Percentiles rank a stretch among this genome's conserved stretches.
These are phyloP conservation scores for Plenodomus biglobosus DNA, from an alignment of 2,329 filamentous ascomycete genomes.

Conservation along the genomic window DNA sequence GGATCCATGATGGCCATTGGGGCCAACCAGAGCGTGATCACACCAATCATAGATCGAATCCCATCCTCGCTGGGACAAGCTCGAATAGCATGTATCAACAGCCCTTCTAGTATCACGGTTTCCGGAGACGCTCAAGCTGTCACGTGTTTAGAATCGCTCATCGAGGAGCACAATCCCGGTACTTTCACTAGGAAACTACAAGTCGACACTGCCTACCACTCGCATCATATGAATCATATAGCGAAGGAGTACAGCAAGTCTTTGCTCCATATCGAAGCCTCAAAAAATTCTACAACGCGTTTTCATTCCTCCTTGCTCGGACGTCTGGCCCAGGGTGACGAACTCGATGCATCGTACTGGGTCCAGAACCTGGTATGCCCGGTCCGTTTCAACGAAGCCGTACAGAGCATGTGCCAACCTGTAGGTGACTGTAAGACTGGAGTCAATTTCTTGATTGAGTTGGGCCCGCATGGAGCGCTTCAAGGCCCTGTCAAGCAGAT, in stretches of 20 bases:
- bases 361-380: slow-evolving; percentile 12
- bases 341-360: slow-evolving; percentile 12
- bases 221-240: slow-evolving; percentile 43
- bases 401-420: not conserved
- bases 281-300: not conserved
- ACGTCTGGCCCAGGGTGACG: not conserved
- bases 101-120: slow-evolving; percentile 47
- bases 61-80: slow-evolving; percentile 1
- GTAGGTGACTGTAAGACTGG: slow-evolving; percentile 3
- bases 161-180: not conserved
- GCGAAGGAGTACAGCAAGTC: slow-evolving; percentile 3
- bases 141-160: slow-evolving; percentile 27
- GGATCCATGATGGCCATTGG: slow-evolving; percentile 8
- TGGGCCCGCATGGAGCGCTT: slow-evolving; percentile 10
- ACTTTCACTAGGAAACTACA: not conserved
- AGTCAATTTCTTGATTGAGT: slow-evolving; percentile 7
- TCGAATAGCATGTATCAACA: slow-evolving; percentile 40
- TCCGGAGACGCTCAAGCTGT: slow-evolving; percentile 50
- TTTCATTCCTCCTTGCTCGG: slow-evolving; percentile 14
- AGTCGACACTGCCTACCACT: slow-evolving; percentile 46
- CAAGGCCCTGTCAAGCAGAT: slow-evolving; percentile 19
- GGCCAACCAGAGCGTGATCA: not conserved
- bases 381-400: slow-evolving; percentile 11
- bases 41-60: not conserved
- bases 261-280: slow-evolving; percentile 1